Base-by-base conservation (phyloP, 2,329 filamentous ascomycete species). In the Colletotrichum sp. region DNA sequence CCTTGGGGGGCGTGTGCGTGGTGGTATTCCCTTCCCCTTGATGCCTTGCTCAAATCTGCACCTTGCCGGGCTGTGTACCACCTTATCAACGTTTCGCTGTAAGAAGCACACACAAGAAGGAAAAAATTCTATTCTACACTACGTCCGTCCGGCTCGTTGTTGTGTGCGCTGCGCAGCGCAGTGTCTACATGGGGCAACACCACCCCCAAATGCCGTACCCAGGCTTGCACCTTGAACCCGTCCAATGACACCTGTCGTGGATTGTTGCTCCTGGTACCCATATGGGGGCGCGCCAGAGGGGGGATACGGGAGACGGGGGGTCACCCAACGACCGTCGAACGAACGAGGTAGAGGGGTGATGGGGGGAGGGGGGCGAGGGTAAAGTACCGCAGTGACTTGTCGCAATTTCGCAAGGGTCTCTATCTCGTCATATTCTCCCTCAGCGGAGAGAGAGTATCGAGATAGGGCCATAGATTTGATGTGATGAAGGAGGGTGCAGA, bases 211-310 rank as follows among this genome's bases (percentile, higher is more conserved):
- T 70, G 25, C 25, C 27, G 59, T 59, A 63, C 27, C 34, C 44
- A 52, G 30, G 67, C 32, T 49, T 70, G 59, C 49, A 52, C 66
- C 66, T 59, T 61, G 27, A 25, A 44, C 68, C 68, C 68, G 39
- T 52, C 36, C 68, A 70, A 70, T 70, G 68, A 70, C 68, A 70
- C 68, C 57, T 70, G 68, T 70, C 57, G 68, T 70, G 68, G 19
- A 69, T 22, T 69, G 49, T 68, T 69, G 66, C 52, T 69, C 29
- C n/a, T 57, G 32, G 25, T 5, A 13, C 29, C 67, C 68, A 44
- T n/a, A 62, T 70, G 55, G 57, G 68, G 34, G 55, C 22, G n/a
- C 30, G 32, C 22, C 22, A 44, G 34, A 64, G 57, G 25, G n/a
- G 55, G n/a, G n/a, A 8, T 30, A 34, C 52, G 57, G 36, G 2